Evolutionary conservation across 331 rosid genomes (phyloP).

Genomic region (Malus hybrid): DNA sequence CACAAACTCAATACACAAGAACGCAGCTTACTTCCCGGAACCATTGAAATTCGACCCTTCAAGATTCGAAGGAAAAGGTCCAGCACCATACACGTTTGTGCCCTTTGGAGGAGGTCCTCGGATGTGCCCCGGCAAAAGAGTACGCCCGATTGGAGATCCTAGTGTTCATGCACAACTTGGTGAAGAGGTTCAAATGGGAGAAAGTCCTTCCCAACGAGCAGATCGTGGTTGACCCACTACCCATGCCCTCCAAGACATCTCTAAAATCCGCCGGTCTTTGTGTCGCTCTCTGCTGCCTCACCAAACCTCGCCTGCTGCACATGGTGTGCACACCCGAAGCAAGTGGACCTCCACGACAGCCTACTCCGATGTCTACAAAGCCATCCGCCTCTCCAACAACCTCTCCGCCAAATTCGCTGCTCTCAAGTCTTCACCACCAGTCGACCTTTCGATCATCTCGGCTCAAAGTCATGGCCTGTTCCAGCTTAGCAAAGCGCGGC

Average conservation of each 20-base stretch:
- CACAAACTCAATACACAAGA: constrained; percentile 68
- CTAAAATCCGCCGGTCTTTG: too few relatives aligned
- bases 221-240: constrained; percentile 56
- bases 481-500: too few relatives aligned
- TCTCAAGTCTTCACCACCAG: too few relatives aligned
- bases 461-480: too few relatives aligned
- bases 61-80: constrained; percentile 81
- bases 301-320: too few relatives aligned
- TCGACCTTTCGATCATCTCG: too few relatives aligned
- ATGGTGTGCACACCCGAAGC: too few relatives aligned
- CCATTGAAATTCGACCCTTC: constrained; percentile 70
- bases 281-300: too few relatives aligned
- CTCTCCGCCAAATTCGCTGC: too few relatives aligned
- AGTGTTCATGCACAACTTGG: constrained; percentile 76
- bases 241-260: constrained; percentile 56
- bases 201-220: constrained; percentile 55
- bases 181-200: constrained; percentile 64
- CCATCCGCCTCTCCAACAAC: too few relatives aligned
- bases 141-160: constrained; percentile 79
- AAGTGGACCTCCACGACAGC: too few relatives aligned
- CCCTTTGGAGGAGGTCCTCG: constrained; percentile 97
- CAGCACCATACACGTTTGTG: constrained; percentile 74
- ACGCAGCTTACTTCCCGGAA: constrained; percentile 36
- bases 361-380: too few relatives aligned
- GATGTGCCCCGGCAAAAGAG: constrained; percentile 96